These are phyloP conservation scores for Potentilla sterilis DNA, from an alignment of 306 rosid species.

Conservation along the genomic window DNA sequence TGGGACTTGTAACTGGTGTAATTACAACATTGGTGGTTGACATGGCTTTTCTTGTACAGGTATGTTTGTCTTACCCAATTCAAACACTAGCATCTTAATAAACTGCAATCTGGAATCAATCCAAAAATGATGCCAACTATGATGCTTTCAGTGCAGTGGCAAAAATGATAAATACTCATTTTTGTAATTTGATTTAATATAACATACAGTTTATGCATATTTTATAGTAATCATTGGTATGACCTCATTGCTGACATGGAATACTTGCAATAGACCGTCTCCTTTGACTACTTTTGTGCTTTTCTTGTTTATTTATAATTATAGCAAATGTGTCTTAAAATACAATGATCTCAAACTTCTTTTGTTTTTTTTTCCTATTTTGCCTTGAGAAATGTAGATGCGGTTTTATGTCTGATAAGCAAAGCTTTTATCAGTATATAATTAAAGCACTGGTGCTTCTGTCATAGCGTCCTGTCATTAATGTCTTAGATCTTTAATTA, in stretches of 20 bases:
- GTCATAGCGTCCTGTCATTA: background rate
- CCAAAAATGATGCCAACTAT: background rate
- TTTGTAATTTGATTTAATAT: background rate
- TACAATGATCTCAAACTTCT: too few relatives aligned
- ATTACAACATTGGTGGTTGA: constrained; percentile 96
- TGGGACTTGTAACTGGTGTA: constrained; percentile 95
- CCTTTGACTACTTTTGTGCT: background rate
- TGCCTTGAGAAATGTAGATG: too few relatives aligned
- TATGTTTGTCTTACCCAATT: constrained; percentile 20
- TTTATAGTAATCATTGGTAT: background rate
- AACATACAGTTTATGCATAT: background rate
- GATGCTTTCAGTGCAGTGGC: background rate
- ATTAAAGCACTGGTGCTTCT: background rate
- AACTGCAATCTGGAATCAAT: background rate
- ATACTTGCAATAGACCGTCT: background rate
- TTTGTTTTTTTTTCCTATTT: background rate
- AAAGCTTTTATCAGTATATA: background rate
- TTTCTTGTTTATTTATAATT: background rate
- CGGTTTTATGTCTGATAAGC: background rate
- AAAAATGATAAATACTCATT: background rate
- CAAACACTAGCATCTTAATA: background rate
- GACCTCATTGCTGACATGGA: background rate
- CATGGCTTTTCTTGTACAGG: constrained; percentile 99
- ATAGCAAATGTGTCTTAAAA: background rate
- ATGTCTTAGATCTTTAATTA: background rate